phyloP scores from a whole-genome alignment of 192 early-diverging fungal genomes.

The Mortierella alpina region DNA sequence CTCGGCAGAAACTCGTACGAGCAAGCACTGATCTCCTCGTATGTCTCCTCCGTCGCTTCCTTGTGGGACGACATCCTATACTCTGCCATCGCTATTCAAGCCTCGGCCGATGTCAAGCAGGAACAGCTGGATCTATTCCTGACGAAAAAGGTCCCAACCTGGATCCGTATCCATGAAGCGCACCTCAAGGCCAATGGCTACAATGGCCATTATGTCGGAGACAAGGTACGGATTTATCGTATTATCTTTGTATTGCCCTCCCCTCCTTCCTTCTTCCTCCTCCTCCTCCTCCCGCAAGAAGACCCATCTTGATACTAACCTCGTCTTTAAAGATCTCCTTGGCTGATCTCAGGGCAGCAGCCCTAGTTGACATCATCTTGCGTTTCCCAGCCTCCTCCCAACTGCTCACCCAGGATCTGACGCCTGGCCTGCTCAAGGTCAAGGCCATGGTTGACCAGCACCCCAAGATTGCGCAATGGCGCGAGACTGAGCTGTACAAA shows the following conservation, averaged over 20 bases:
- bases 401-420: slow-evolving; percentile 11
- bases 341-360: slow-evolving; percentile 32
- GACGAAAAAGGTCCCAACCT: slow-evolving; percentile 16
- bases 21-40: slow-evolving; percentile 6
- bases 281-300: neutral
- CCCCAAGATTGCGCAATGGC: slow-evolving; percentile 37
- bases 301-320: too few relatives aligned
- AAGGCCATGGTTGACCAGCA: slow-evolving; percentile 8
- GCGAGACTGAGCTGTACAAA: slow-evolving; percentile 25
- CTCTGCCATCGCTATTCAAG: neutral
- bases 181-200: slow-evolving; percentile 33
- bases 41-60: slow-evolving; percentile 8
- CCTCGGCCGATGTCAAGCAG: slow-evolving; percentile 13
- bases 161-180: slow-evolving; percentile 41
- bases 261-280: neutral
- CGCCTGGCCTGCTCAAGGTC: slow-evolving; percentile 31
- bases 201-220: slow-evolving; percentile 47
- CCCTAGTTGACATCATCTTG: slow-evolving; percentile 10
- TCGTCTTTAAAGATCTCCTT: slow-evolving; percentile 22
- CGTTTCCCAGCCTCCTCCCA: slow-evolving; percentile 1
- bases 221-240: slow-evolving; percentile 10
- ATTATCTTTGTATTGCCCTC: neutral
- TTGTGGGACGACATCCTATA: slow-evolving; percentile 15
- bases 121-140: slow-evolving; percentile 2
- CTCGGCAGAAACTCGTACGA: slow-evolving; percentile 35